A percentile compares a stretch with the other conserved stretches of the same genome.
Evolutionary conservation across 306 rosid species (phyloP).

Genomic region (Cajanus cajan): DNA sequence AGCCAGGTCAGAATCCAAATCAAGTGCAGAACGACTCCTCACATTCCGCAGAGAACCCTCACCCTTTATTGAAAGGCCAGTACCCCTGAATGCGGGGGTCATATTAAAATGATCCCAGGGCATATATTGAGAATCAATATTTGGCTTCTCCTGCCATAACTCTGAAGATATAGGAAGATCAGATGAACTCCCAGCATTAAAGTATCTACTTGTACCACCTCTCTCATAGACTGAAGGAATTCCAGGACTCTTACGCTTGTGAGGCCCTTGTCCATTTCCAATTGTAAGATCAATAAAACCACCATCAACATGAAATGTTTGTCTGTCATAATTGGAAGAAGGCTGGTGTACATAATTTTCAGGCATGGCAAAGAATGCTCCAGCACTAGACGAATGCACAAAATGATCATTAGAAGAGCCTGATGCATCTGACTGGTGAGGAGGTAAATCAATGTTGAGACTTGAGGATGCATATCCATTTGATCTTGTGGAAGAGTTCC

Average conservation of each 20-base stretch:
- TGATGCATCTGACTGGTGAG: slow-evolving; percentile 58
- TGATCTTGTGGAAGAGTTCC: slow-evolving; percentile 61
- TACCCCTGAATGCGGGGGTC: slow-evolving; percentile 63
- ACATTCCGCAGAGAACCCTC: slow-evolving; percentile 78
- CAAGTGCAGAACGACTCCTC: slow-evolving; percentile 73
- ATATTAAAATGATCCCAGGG: slow-evolving; percentile 70
- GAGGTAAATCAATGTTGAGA: slow-evolving; percentile 52
- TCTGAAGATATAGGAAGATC: slow-evolving; percentile 63
- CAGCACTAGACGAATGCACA: slow-evolving; percentile 56
- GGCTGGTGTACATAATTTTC: slow-evolving; percentile 59
- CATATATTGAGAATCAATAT: slow-evolving; percentile 58
- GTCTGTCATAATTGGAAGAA: slow-evolving; percentile 64
- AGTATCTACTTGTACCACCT: slow-evolving; percentile 73
- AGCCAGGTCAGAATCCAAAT: slow-evolving; percentile 65
- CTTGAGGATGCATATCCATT: slow-evolving; percentile 62
- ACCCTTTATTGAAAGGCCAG: slow-evolving; percentile 63
- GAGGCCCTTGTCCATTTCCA: slow-evolving; percentile 72
- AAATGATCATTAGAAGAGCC: slow-evolving; percentile 66
- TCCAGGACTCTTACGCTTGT: slow-evolving; percentile 87
- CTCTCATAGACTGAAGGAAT: slow-evolving; percentile 65
- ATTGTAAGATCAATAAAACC: slow-evolving; percentile 68
- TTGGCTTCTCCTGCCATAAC: slow-evolving; percentile 58
- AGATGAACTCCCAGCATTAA: slow-evolving; percentile 63
- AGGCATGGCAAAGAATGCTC: slow-evolving; percentile 44
- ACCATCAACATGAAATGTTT: slow-evolving; percentile 60